These are phyloP conservation scores for Paramarasmius palmivorus DNA, from an alignment of 1,284 basidiomycete species.

Conservation along the genomic window DNA sequence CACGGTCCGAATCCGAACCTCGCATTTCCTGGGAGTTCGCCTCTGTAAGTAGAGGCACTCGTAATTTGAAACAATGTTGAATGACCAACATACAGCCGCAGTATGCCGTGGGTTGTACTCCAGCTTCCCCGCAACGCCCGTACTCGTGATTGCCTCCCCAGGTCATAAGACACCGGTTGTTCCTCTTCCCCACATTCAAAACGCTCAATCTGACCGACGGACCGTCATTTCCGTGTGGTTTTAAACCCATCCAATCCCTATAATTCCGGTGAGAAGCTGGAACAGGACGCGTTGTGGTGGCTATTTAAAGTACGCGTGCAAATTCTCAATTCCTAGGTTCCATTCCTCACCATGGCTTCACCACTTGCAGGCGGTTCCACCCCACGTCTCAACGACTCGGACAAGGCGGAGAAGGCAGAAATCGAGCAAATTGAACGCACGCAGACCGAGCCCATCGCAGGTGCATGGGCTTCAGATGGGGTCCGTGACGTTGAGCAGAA, in stretches of 20 bases:
- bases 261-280: background rate
- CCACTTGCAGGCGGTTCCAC: background rate
- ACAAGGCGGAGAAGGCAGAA: slow-evolving; percentile 16
- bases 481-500: slow-evolving; percentile 10
- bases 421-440: slow-evolving; percentile 14
- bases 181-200: background rate
- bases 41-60: too few relatives aligned
- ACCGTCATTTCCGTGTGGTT: background rate
- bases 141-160: too few relatives aligned
- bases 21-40: too few relatives aligned
- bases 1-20: too few relatives aligned
- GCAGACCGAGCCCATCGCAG: slow-evolving; percentile 5
- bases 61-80: too few relatives aligned
- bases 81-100: too few relatives aligned
- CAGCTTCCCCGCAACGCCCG: too few relatives aligned
- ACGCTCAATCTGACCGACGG: background rate
- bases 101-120: too few relatives aligned
- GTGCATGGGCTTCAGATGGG: too few relatives aligned
- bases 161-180: too few relatives aligned
- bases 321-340: background rate
- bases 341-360: background rate
- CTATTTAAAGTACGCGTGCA: background rate
- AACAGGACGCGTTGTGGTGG: too few relatives aligned
- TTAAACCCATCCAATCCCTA: background rate
- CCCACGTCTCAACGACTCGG: background rate